Conservation (phyloP, 2,329 filamentous ascomycete species). For the Talaromyces atroroseus region DNA sequence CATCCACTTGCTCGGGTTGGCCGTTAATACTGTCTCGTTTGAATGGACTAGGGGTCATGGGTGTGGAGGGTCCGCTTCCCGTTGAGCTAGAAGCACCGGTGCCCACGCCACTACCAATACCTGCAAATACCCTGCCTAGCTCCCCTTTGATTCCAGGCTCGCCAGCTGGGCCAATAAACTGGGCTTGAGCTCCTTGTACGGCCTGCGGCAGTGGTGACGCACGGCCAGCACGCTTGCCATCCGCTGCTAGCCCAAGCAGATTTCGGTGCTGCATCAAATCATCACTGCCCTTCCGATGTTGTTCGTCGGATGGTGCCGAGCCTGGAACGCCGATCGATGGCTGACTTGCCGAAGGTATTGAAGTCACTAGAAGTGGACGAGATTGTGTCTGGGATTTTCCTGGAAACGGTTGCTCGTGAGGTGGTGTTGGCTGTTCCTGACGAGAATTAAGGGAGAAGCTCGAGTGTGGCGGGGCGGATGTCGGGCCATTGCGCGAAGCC, state of each 20-base stretch:
- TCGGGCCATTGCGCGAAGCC: constrained; percentile 26
- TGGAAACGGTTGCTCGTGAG: constrained; percentile 30
- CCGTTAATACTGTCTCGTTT: constrained; percentile 45
- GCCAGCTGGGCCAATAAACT: constrained; percentile 68
- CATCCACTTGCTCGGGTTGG: constrained; percentile 37
- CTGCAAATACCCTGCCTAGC: constrained; percentile 90
- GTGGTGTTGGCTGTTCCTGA: constrained; percentile 29
- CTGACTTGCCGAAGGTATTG: constrained; percentile 27
- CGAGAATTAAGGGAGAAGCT: constrained; percentile 27
- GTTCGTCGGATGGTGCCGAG: constrained; percentile 30
- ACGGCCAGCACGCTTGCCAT: constrained; percentile 75
- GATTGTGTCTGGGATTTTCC: constrained; percentile 28
- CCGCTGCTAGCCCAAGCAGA: constrained; percentile 65
- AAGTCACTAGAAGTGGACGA: constrained; percentile 30
- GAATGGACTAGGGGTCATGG: constrained; percentile 48
- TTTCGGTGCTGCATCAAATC: constrained; percentile 58
- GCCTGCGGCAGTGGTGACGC: constrained; percentile 87
- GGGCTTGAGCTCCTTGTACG: constrained; percentile 83
- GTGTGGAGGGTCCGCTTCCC: constrained; percentile 50
- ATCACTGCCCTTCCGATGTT: constrained; percentile 45
- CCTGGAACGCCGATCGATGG: constrained; percentile 20
- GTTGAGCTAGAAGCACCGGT: constrained; percentile 45
- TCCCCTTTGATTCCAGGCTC: constrained; percentile 92
- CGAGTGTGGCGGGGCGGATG: constrained; percentile 3
- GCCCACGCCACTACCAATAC: constrained; percentile 70